Evolutionary conservation across 208 protist genomes (phyloP).

Genomic region (Leishmania gerbilli): DNA sequence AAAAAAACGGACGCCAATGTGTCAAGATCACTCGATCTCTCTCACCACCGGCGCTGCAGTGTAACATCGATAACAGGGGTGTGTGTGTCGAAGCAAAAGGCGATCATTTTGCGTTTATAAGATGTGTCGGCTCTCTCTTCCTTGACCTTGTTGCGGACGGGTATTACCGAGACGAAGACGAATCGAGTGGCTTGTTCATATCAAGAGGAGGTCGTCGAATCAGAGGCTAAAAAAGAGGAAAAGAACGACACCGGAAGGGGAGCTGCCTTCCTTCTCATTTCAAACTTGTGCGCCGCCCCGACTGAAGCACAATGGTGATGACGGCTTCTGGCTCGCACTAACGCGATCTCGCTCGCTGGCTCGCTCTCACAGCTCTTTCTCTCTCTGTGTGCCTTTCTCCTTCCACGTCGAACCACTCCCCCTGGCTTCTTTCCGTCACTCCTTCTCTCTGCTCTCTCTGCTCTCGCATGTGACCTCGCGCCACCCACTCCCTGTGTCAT

Average conservation of each 20-base stretch:
- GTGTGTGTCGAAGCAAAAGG: neutral
- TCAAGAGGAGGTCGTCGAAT: neutral
- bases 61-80: neutral
- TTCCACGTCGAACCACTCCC: neutral
- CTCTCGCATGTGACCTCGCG: neutral
- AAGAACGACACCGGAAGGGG: neutral
- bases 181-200: neutral
- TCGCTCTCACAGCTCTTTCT: neutral
- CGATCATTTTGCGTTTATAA: neutral
- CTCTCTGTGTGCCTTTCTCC: neutral
- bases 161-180: neutral
- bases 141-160: neutral
- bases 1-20: neutral
- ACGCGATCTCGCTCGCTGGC: neutral
- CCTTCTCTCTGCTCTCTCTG: neutral
- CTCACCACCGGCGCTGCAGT: neutral
- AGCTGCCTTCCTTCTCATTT: neutral
- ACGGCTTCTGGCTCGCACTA: neutral
- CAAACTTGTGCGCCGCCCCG: neutral
- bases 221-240: neutral
- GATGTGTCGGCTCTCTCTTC: neutral
- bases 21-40: neutral
- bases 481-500: neutral
- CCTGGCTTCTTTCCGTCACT: slow-evolving; percentile 3
- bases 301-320: neutral